Conservation (phyloP, 129 eudicot species). For the Flaveria trinervia region DNA sequence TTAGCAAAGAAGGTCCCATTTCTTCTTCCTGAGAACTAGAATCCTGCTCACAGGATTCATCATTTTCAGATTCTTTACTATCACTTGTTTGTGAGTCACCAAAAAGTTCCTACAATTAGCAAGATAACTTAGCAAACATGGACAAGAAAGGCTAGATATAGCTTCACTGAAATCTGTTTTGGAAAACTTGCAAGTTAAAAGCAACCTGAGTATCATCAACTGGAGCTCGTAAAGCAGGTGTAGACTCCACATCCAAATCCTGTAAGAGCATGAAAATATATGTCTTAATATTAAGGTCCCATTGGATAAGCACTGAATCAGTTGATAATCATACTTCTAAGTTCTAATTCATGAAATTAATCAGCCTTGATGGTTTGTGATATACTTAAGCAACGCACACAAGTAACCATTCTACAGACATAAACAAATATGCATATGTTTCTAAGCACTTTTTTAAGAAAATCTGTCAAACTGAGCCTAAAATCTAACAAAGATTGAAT, state of each 20-base stretch:
- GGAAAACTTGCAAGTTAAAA: background rate
- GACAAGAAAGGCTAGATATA: background rate
- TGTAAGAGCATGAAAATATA: slow-evolving; percentile 31
- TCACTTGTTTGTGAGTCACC: slow-evolving; percentile 54
- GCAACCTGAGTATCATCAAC: slow-evolving; percentile 81
- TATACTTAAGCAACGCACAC: background rate
- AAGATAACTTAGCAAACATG: slow-evolving; percentile 11
- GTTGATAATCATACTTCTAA: slow-evolving; percentile 11
- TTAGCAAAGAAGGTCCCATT: slow-evolving; percentile 64
- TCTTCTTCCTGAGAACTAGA: slow-evolving; percentile 59
- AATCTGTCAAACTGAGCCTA: too few species aligned
- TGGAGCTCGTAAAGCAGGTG: slow-evolving; percentile 65
- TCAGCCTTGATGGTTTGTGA: slow-evolving; percentile 3
- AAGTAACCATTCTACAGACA: background rate
- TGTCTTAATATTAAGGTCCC: slow-evolving; percentile 15
- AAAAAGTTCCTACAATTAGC: slow-evolving; percentile 71
- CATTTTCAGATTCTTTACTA: slow-evolving; percentile 37
- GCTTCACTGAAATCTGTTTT: background rate
- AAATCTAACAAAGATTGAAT: too few species aligned
- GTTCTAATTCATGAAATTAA: slow-evolving; percentile 11
- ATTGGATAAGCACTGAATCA: background rate
- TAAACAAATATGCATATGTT: too few species aligned
- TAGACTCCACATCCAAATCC: slow-evolving; percentile 51
- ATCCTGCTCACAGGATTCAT: slow-evolving; percentile 37
- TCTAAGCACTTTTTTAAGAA: too few species aligned